Evolutionary conservation across 2,329 filamentous ascomycete species (phyloP), one percentile per base, ranked within the genome.

Genomic region (Penicillium sp.): DNA sequence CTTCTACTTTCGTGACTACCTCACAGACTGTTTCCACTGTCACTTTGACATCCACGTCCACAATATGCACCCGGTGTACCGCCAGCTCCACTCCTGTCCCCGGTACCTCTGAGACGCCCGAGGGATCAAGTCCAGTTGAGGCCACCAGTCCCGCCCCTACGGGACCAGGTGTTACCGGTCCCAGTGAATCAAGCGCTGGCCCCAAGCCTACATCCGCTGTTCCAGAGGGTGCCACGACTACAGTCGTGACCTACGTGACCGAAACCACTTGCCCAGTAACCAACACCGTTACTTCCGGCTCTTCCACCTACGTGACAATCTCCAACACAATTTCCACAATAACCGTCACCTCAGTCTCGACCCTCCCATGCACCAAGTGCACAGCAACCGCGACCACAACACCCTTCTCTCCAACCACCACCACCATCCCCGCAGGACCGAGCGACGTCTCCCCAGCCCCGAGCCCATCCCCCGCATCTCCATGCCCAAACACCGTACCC

Each of bases 401-500:
- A 3, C 14, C 33, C 33, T 11, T 8, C 38, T 16, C 22, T 25
- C 22, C 22, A 25, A 25, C 3, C 22, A 25, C 22, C 22, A 60
- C 66, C 22, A 25, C 22, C 22, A 60, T 65, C 12, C 8, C 14
- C 2, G 11, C 12, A 12, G 14, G 28, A 3, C 25, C 41, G 7
- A 29, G 11, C 9, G 31, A 30, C 19, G 31, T 44, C 37, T 64
- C 64, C 28, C 64, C 64, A 28, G 60, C 53, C 25, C 49, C 58
- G 11, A 54, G 28, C 63, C 58, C 63, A 27, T 59, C 55, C 55
- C 63, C 60, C 30, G 56, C 64, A 3, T 66, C 67, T 22, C 61
- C 63, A 27, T 75, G 83, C 73, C 89, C 90, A 50, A 73, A 77
- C 22, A 80, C 91, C 40, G 85, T 96, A 41, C 91, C 92, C 56